These are phyloP conservation scores for Cudoniella acicularis DNA, from an alignment of 495 filamentous ascomycete species.

Conservation along the genomic window DNA sequence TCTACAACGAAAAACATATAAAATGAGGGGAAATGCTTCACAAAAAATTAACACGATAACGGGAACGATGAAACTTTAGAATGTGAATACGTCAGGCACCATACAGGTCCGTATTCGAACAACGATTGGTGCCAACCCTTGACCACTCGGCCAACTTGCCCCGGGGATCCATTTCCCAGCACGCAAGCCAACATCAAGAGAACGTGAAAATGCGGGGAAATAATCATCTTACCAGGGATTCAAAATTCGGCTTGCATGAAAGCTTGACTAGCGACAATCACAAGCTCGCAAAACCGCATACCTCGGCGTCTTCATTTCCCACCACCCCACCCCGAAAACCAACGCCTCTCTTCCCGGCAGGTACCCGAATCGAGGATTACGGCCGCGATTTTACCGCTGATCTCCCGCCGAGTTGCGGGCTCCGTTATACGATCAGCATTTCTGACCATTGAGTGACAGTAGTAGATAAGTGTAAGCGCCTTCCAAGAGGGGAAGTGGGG, in stretches of 20 bases:
- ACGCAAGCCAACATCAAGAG: not conserved
- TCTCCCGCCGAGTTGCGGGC: not conserved
- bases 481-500: not conserved
- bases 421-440: not conserved
- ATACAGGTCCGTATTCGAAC: not conserved
- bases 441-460: not conserved
- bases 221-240: not conserved
- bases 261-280: not conserved
- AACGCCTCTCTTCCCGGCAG: not conserved
- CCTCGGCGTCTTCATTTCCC: not conserved
- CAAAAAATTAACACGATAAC: not conserved
- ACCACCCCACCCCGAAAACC: not conserved
- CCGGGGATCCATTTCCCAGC: not conserved
- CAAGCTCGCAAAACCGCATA: not conserved
- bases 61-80: not conserved
- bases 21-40: not conserved
- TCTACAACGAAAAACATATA: not conserved
- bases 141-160: not conserved
- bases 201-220: not conserved
- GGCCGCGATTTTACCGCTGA: not conserved
- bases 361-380: not conserved
- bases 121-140: not conserved
- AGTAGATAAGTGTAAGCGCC: not conserved
- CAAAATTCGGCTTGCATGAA: not conserved
- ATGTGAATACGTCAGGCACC: not conserved